Percentiles rank a stretch among this genome's conserved stretches.
These are phyloP conservation scores for Kluyveromyces nonfermentans DNA, from an alignment of 805 yeast species.

Conservation along the genomic window DNA sequence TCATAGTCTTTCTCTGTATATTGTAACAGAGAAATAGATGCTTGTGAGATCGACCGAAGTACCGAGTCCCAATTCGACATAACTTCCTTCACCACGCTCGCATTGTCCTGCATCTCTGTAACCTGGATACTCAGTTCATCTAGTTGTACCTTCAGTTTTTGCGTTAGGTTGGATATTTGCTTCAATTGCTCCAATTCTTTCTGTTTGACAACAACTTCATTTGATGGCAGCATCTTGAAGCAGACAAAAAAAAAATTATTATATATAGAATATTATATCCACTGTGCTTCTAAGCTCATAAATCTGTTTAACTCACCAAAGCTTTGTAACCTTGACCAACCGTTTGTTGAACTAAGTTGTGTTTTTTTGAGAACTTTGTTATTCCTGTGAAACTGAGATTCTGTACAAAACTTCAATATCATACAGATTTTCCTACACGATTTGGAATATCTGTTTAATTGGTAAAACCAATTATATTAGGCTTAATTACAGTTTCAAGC, in stretches of 20 bases:
- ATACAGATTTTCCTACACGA: too few relatives aligned
- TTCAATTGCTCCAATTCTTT: slow-evolving; percentile 21
- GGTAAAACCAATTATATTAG: too few relatives aligned
- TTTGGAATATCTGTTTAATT: too few relatives aligned
- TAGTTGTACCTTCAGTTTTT: slow-evolving; percentile 20
- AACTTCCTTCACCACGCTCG: slow-evolving; percentile 18
- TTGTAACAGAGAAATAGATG: slow-evolving; percentile 24
- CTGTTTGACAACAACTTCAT: slow-evolving; percentile 14
- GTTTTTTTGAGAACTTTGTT: neutral
- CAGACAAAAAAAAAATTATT: neutral
- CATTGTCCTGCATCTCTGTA: slow-evolving; percentile 18
- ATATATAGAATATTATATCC: neutral
- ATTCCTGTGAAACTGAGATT: too few relatives aligned
- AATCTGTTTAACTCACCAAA: neutral
- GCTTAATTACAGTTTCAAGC: too few relatives aligned
- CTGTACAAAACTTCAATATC: too few relatives aligned
- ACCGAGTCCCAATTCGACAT: slow-evolving; percentile 27
- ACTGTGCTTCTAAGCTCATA: neutral
- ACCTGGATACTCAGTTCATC: slow-evolving; percentile 20
- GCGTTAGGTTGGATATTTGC: slow-evolving; percentile 20
- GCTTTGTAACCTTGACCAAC: neutral
- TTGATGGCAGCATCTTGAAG: slow-evolving; percentile 8
- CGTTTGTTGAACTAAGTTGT: neutral
- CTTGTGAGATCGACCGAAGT: slow-evolving; percentile 25
- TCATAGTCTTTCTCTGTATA: slow-evolving; percentile 27